These are phyloP conservation scores for Debaryomycetaceae sp. DNA, from an alignment of 1,139 yeast genomes.

Conservation along the genomic window DNA sequence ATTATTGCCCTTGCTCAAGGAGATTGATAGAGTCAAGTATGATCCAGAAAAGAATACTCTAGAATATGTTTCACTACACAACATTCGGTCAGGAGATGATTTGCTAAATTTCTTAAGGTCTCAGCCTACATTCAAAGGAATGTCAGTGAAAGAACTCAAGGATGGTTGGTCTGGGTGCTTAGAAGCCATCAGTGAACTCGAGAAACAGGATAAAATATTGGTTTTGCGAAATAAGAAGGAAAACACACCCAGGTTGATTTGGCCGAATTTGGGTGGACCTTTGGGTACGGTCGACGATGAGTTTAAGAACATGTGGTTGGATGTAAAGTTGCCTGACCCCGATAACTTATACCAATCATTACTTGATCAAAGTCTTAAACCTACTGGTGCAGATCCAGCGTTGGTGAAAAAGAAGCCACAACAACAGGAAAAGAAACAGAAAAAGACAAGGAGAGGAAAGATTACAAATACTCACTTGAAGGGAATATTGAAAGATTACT, in stretches of 20 bases:
- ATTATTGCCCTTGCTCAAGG: conserved; percentile 65
- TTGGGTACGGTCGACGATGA: conserved; percentile 78
- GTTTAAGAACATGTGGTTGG: conserved; percentile 77
- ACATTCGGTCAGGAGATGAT: conserved; percentile 78
- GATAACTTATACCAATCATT: conserved; percentile 73
- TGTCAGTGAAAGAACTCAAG: conserved; percentile 80
- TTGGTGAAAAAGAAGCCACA: conserved; percentile 67
- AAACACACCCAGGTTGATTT: conserved; percentile 81
- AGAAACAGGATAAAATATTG: conserved; percentile 68
- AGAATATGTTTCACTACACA: conserved; percentile 85
- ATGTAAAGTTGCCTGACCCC: conserved; percentile 73
- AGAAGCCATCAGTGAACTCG: conserved; percentile 72
- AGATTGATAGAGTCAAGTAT: conserved; percentile 70
- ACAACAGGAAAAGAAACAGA: conserved; percentile 68
- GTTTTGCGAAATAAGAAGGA: conserved; percentile 91
- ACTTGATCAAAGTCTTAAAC: conserved; percentile 83
- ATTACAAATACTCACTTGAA: conserved; percentile 95
- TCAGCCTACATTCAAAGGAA: conserved; percentile 86
- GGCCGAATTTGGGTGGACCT: conserved; percentile 83
- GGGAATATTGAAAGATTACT: conserved; percentile 88
- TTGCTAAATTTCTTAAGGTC: conserved; percentile 68
- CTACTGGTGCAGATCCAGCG: conserved; percentile 96
- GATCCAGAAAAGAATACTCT: conserved; percentile 60
- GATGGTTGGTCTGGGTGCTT: conserved; percentile 98
- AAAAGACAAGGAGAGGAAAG: conserved; percentile 89